Evolutionary conservation across 2,329 filamentous ascomycete genomes (phyloP).

Genomic region (Fusarium piperis): DNA sequence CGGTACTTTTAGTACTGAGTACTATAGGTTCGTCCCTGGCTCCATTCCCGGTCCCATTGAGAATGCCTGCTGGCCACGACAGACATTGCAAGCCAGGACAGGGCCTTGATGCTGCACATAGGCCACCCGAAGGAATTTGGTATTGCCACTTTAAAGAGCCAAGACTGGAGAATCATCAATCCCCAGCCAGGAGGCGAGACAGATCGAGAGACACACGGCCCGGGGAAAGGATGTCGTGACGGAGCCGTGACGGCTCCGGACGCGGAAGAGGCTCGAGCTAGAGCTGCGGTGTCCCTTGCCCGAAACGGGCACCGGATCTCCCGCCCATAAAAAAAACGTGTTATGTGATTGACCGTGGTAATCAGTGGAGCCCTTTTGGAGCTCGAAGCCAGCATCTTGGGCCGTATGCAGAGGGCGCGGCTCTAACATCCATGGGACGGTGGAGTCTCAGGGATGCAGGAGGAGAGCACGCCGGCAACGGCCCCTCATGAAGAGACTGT

Average conservation of each 20-base stretch:
- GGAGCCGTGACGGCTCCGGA: constrained; percentile 31
- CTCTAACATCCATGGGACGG: not conserved
- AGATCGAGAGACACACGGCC: not conserved
- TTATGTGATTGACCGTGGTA: constrained; percentile 40
- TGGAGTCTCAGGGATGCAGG: not conserved
- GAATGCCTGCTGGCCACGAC: not conserved
- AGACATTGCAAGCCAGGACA: not conserved
- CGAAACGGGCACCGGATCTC: constrained; percentile 6
- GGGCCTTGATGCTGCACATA: not conserved
- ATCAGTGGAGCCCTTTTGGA: constrained; percentile 12
- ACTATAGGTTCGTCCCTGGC: constrained; percentile 22
- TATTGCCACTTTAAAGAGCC: not conserved
- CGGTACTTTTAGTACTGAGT: constrained; percentile 19
- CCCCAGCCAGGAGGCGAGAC: not conserved
- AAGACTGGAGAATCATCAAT: not conserved
- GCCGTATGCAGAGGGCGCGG: not conserved
- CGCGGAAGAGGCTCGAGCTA: constrained; percentile 5
- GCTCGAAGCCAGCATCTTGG: not conserved
- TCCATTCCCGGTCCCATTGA: not conserved
- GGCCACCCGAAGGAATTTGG: not conserved
- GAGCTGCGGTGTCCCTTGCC: constrained; percentile 16
- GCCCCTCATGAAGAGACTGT: not conserved
- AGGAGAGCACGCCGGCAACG: constrained; percentile 4
- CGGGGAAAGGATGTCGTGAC: not conserved
- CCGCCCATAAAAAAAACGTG: constrained; percentile 26